Conservation (phyloP, 192 early-diverging fungal genomes). For the Entophlyctis luteolus region DNA sequence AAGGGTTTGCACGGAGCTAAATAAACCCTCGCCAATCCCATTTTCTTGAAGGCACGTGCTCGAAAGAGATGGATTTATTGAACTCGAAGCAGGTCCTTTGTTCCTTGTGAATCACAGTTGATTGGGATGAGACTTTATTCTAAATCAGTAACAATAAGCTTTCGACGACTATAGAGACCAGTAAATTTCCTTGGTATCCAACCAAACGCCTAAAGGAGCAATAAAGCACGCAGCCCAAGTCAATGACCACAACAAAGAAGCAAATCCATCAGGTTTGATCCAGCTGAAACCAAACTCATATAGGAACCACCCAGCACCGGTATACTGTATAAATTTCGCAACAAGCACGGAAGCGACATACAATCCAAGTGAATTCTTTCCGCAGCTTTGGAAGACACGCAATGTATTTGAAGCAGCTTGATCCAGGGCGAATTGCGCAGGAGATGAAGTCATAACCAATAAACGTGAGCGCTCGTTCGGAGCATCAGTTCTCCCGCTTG, state of each 20-base stretch:
- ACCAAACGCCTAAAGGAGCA: conserved; percentile 10
- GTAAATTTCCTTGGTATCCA: conserved; percentile 9
- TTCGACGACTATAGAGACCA: no score
- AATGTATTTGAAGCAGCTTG: not conserved
- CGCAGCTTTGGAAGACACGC: conserved; percentile 21
- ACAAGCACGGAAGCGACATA: conserved; percentile 39
- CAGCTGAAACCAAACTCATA: conserved; percentile 3
- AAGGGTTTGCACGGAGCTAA: no score
- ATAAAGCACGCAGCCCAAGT: conserved; percentile 7
- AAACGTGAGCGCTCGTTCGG: not conserved
- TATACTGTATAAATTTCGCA: not conserved
- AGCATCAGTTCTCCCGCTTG: not conserved
- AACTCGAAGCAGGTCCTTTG: no score
- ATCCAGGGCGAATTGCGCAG: not conserved
- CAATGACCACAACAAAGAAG: conserved; percentile 17
- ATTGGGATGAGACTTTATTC: no score
- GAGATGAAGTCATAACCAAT: not conserved
- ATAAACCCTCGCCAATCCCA: no score
- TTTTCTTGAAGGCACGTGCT: no score
- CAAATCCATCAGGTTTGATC: conserved; percentile 11
- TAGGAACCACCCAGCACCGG: not conserved
- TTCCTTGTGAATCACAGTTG: no score
- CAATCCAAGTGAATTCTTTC: conserved; percentile 46
- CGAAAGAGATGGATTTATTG: no score
- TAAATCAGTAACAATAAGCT: no score